Evolutionary conservation across 2,329 filamentous ascomycete genomes (phyloP), one percentile per base, ranked within the genome.

Genomic region (Phyllosticta ampelicida): DNA sequence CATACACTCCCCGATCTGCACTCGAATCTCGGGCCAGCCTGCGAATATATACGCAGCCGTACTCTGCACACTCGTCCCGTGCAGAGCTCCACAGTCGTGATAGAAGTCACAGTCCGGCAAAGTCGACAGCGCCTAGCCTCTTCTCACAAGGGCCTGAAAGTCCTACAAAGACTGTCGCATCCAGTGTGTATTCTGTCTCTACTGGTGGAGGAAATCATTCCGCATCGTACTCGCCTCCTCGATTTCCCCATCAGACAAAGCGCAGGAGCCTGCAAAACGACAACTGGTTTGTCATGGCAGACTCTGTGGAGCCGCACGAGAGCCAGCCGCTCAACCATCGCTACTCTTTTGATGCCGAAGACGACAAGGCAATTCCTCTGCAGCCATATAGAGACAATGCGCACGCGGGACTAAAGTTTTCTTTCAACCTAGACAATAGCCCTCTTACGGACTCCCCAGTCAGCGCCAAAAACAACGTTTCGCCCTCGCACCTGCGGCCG

Each of bases 1-100:
- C 73, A 1, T 76, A 78, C 56, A 80, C 75, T 9, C 76, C 78
- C 9, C 71, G 74, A 54, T 71, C 77, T 61, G 80, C 78, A 48
- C 76, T 77, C 54, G 77, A 82, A 62, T 83, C 83, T 0, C 78
- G 77, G 44, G 61, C 74, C 59, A 76, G 84, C 63, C 74, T 83
- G 11, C 74, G 80, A 51, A 53, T 70, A 61, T 71, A 71, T 61
- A 66, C 66, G 5, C 68, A 71, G 55, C 64, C 70, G n/a, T 62
- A 63, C 5, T 70, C 73, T 11, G 65, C 65, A 29, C 65, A 68
- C 30, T 70, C 70, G 50, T 74, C 72, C n/a, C 48, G 26, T n/a
- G 44, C 48, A 18, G 28, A 56, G 13, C 36, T 58, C 13, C 20
- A 58, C 26, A n/a, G 55, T n/a, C 55, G 55, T 9, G n/a, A 44